A percentile compares a stretch with the other conserved stretches of the same genome.
phyloP scores from a whole-genome alignment of 306 rosid species.

The Luffa acutangula region DNA sequence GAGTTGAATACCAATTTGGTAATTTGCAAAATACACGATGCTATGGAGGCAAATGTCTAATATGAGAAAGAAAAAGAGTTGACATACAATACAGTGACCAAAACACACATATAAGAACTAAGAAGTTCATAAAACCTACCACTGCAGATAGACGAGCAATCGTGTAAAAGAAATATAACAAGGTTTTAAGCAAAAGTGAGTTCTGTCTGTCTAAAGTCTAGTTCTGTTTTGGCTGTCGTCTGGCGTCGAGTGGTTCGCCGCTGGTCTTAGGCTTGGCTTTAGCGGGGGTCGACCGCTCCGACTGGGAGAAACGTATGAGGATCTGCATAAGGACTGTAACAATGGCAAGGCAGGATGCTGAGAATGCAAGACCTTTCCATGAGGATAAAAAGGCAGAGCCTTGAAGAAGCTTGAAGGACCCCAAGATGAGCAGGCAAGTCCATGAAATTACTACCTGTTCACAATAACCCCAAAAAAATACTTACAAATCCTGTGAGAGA shows the following conservation, averaged over 20 bases:
- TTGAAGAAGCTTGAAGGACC: constrained; percentile 50
- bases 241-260: not conserved
- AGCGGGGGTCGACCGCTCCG: constrained; percentile 75
- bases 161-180: not conserved
- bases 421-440: constrained; percentile 48
- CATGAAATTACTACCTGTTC: constrained; percentile 66
- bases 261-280: constrained; percentile 11
- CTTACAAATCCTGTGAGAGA: not conserved
- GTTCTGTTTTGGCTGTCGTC: not conserved
- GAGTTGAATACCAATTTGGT: not conserved
- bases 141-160: not conserved
- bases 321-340: constrained; percentile 73
- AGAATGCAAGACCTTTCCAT: constrained; percentile 76
- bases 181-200: not conserved
- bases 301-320: constrained; percentile 72
- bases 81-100: not conserved
- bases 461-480: not conserved
- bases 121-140: not conserved
- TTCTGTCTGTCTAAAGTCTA: not conserved
- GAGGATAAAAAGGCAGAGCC: constrained; percentile 66
- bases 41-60: not conserved
- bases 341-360: constrained; percentile 35
- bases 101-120: not conserved
- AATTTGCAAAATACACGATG: not conserved
- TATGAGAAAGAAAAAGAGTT: not conserved